phyloP scores from a whole-genome alignment of 1,284 basidiomycete species.

The Sanguinoderma infundibulare region DNA sequence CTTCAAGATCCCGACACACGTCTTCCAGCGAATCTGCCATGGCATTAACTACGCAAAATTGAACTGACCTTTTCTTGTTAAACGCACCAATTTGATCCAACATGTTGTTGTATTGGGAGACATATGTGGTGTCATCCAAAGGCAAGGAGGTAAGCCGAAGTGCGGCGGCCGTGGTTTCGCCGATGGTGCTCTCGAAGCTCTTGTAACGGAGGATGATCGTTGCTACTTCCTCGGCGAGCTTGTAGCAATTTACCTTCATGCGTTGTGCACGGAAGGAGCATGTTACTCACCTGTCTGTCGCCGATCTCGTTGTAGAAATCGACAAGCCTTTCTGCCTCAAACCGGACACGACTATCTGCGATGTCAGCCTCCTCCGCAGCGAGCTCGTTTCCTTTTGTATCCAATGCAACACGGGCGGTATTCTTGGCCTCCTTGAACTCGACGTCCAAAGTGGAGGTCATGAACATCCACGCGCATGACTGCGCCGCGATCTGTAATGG shows the following conservation, averaged over 20 bases:
- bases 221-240: constrained; percentile 22
- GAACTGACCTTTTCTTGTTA: neutral
- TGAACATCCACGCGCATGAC: constrained; percentile 31
- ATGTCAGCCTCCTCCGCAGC: constrained; percentile 29
- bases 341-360: constrained; percentile 30
- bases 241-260: neutral
- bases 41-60: constrained; percentile 4
- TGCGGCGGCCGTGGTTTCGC: constrained; percentile 7
- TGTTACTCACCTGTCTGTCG: constrained; percentile 14
- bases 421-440: constrained; percentile 9
- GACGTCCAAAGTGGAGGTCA: constrained; percentile 27
- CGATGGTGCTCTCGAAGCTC: constrained; percentile 13
- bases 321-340: constrained; percentile 29
- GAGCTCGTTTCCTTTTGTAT: constrained; percentile 16
- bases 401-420: constrained; percentile 14
- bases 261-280: neutral
- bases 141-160: constrained; percentile 16
- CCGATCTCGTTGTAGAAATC: constrained; percentile 32
- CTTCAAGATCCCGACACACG: constrained; percentile 8
- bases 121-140: constrained; percentile 17
- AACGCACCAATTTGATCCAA: constrained; percentile 24
- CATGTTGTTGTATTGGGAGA: constrained; percentile 19
- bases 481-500: constrained; percentile 29
- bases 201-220: constrained; percentile 17
- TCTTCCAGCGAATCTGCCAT: constrained; percentile 16